These are phyloP conservation scores for Cylindricascospora bacillispora DNA, from an alignment of 1,139 yeast genomes.

Conservation along the genomic window DNA sequence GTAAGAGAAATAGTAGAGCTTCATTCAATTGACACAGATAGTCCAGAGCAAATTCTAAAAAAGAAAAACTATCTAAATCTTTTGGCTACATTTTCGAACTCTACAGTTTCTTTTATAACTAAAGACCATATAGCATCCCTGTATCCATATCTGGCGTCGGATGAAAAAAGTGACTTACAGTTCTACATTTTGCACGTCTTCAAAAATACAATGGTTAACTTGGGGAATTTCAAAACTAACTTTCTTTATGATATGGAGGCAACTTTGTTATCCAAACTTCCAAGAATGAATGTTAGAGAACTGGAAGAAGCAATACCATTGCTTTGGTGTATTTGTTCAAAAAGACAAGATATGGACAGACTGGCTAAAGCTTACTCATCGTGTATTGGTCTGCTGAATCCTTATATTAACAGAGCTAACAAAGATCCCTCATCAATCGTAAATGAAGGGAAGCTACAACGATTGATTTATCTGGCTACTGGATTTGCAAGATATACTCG, in stretches of 20 bases:
- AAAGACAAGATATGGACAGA: conserved; percentile 35
- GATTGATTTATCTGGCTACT: conserved; percentile 52
- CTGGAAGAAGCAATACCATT: conserved; percentile 60
- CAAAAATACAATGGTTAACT: conserved; percentile 34
- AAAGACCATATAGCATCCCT: conserved; percentile 55
- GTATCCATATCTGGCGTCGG: conserved; percentile 42
- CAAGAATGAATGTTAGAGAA: conserved; percentile 46
- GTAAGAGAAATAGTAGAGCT: conserved; percentile 25
- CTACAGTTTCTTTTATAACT: conserved; percentile 38
- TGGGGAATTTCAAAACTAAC: conserved; percentile 35
- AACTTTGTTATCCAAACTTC: conserved; percentile 39
- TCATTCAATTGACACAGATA: conserved; percentile 11
- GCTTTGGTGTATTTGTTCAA: conserved; percentile 40
- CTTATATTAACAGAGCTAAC: conserved; percentile 29
- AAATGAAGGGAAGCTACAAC: conserved; percentile 37
- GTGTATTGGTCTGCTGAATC: conserved; percentile 37
- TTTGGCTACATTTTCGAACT: conserved; percentile 40
- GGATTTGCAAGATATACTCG: conserved; percentile 57
- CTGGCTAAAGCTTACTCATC: conserved; percentile 51
- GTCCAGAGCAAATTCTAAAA: conserved; percentile 9
- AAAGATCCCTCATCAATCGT: conserved; percentile 13
- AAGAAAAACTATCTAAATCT: conserved; percentile 34
- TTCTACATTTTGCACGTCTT: conserved; percentile 43
- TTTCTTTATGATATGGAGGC: conserved; percentile 41
- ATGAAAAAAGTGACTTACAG: conserved; percentile 31